Evolutionary conservation across 2,329 filamentous ascomycete species (phyloP).

Genomic region (Diaporthe velutina): DNA sequence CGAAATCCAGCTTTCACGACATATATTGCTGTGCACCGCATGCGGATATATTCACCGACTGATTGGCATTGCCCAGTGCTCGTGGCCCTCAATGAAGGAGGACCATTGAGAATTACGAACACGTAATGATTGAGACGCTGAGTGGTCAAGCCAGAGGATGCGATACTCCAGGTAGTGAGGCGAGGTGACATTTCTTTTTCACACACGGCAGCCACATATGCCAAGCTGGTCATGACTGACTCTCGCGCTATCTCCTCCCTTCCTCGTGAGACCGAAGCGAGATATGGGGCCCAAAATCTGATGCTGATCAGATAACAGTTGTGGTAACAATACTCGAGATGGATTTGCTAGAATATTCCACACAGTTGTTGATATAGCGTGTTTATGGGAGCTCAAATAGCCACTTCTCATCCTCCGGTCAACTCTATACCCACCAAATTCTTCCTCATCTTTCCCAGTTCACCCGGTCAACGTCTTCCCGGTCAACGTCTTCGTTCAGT

Average conservation of each 20-base stretch:
- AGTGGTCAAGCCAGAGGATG: neutral
- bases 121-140: neutral
- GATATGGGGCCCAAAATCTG: neutral
- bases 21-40: neutral
- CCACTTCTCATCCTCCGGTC: neutral
- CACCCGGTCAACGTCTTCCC: neutral
- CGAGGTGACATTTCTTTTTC: neutral
- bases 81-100: neutral
- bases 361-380: neutral
- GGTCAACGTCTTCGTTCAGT: neutral
- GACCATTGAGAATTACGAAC: neutral
- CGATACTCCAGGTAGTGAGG: neutral
- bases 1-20: neutral
- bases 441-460: neutral
- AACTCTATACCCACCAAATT: neutral
- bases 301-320: neutral
- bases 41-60: neutral
- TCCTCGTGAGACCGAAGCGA: neutral
- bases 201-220: neutral
- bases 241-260: neutral
- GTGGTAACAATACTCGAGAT: neutral
- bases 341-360: neutral
- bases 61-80: neutral
- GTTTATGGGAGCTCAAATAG: neutral
- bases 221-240: neutral